Evolutionary conservation across 2,329 filamentous ascomycete species (phyloP), one percentile per base, ranked within the genome.

Genomic region (Beauveria bassiana): DNA sequence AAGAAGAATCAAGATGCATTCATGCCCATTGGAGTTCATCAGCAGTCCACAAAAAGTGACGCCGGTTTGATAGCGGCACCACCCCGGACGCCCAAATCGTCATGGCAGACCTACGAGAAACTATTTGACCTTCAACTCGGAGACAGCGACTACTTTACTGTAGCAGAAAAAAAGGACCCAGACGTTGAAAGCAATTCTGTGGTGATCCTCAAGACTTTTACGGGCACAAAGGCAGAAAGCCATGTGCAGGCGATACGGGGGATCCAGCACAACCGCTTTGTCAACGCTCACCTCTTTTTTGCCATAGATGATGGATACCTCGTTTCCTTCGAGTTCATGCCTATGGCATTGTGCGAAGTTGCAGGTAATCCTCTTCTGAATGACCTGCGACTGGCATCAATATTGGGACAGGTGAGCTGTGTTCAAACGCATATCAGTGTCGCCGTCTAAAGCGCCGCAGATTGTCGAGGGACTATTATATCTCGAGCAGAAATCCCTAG

Each of bases 251-350:
- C 38, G 24, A 61, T 64, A 31, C 22, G 54, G 22, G 18, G 42
- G 40, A 59, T 59, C 22, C 28, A 54, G 43, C 42, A 64, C 31
- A 50, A 52, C 26, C 49, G 34, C 26, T 59, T 64, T 40, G 12
- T 61, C 34, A 18, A 40, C 38, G 28, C 31, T 31, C 42, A 50
- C 31, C 18, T 57, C 4, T 56, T 55, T 22, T 28, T 62, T 20
- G 12, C 46, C 24, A 38, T 54, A 22, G 31, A 57, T 51, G 34
- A 45, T n/a, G 28, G 34, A 34, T 56, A 18, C 26, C 43, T 50
- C 31, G 52, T 61, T 26, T 51, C 34, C 18, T 63, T 63, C 26
- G 52, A 63, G 28, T 63, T 61, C 38, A 63, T 63, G 51, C 62
- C 62, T 50, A n/a, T 63, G 50, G 60, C 52, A 18, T 22, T 61